Conservation (phyloP, 129 eudicot species). For the Artemisia argyi region DNA sequence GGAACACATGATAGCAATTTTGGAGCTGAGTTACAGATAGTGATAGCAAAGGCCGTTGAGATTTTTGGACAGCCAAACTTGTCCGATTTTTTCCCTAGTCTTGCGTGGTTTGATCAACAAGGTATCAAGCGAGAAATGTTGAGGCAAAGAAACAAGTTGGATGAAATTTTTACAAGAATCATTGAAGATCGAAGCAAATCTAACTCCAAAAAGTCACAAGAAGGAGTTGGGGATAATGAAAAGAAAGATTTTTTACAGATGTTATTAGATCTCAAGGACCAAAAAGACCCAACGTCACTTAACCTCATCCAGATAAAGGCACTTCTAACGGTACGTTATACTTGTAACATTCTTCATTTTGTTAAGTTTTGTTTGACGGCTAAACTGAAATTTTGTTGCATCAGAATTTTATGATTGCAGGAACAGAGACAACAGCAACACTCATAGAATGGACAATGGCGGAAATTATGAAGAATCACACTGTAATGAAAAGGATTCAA, state of each 20-base stretch:
- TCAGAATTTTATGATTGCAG: slow-evolving; percentile 22
- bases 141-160: too few relatives aligned
- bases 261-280: slow-evolving; percentile 2
- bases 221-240: background rate
- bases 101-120: too few relatives aligned
- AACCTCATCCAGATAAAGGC: slow-evolving; percentile 1
- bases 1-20: background rate
- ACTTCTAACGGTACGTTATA: background rate
- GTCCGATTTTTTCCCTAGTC: background rate
- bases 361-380: background rate
- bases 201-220: background rate
- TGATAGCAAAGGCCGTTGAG: background rate
- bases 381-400: background rate
- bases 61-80: background rate
- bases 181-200: background rate
- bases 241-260: slow-evolving; percentile 3
- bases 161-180: background rate
- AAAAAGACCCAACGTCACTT: background rate
- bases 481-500: slow-evolving; percentile 24
- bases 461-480: slow-evolving; percentile 10
- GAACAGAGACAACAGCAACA: slow-evolving; percentile 19
- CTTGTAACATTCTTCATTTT: background rate
- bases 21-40: slow-evolving; percentile 1
- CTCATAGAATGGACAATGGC: slow-evolving; percentile 10
- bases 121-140: too few relatives aligned